Evolutionary conservation across 257 asterid species (phyloP), one percentile per base, ranked within the genome.

Genomic region (Linaria vulgaris): DNA sequence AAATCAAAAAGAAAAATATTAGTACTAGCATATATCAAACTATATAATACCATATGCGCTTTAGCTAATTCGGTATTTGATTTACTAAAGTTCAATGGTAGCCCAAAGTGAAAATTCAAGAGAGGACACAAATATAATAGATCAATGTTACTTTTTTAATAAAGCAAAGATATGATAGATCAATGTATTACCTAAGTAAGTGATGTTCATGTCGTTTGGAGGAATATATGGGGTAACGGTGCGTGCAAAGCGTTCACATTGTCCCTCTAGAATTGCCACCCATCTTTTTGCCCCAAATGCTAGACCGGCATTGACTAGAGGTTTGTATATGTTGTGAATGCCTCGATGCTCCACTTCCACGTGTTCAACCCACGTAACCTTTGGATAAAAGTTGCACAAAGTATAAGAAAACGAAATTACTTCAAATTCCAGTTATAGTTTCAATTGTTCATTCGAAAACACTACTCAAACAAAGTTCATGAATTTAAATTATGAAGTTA

Each of bases 351-450:
- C 68, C 15, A 74, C 82, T 56, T 78, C 82, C 0, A 80, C 84
- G 72, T 87, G 88, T 51, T 87, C 95, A 8, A 84, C 67, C 95
- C 95, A 86, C 13, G 69, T 78, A 5, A 83, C 75, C 90, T 82
- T 34, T 34, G 49, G 5, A 8, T 4, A 1, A 44, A 44, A 44
- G 15, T 13, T 44, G 49, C 49, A 0, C 49, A n/a, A 44, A 13
- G 2, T 14, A 44, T 1, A 9, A n/a, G 34, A 3, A 27, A 27
- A 3, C 6, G 6, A 2, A 27, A 27, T 2, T 27, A 27, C 4
- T 27, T 27, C 34, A 2, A 15, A 43, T 7, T 12, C 17, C 17
- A 13, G 11, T 44, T 44, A 17, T 44, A 5, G 17, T 12, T 44
- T 12, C 3, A 13, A 44, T 14, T 13, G 41, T 44, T 44, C 17